These are phyloP conservation scores for Fusarium verticillioides DNA, from an alignment of 2,329 filamentous ascomycete genomes.

Conservation along the genomic window DNA sequence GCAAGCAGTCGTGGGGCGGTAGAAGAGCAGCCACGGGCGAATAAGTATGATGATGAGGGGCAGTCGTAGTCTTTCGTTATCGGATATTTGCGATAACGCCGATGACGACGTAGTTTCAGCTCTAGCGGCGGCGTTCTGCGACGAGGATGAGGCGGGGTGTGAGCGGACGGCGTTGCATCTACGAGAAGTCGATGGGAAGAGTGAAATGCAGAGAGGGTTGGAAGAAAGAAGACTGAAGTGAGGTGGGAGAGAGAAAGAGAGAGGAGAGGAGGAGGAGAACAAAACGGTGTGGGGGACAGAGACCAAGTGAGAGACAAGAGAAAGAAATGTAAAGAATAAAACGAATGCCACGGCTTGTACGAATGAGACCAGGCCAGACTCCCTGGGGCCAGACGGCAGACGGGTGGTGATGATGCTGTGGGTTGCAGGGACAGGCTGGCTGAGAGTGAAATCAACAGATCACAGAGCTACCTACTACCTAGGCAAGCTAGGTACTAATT, in stretches of 20 bases:
- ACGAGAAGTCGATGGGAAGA: background rate
- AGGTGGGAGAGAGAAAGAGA: background rate
- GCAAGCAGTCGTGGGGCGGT: constrained; percentile 15
- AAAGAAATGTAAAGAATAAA: constrained; percentile 34
- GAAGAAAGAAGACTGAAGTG: background rate
- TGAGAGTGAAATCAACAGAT: constrained; percentile 35
- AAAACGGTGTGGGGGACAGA: constrained; percentile 30
- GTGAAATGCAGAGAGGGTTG: background rate
- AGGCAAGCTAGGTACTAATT: constrained; percentile 16
- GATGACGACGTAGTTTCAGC: constrained; percentile 42
- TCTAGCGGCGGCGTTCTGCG: constrained; percentile 39
- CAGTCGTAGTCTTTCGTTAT: constrained; percentile 43
- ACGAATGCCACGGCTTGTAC: constrained; percentile 44
- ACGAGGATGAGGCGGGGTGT: constrained; percentile 25
- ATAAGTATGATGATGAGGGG: constrained; percentile 39
- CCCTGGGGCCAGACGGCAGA: constrained; percentile 22
- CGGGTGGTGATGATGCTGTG: constrained; percentile 42
- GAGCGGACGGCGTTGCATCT: background rate
- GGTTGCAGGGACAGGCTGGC: constrained; percentile 43
- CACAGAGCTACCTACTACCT: constrained; percentile 4
- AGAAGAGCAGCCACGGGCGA: constrained; percentile 15
- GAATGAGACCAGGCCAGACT: constrained; percentile 37
- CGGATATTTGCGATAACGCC: constrained; percentile 44
- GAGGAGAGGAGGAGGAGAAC: constrained; percentile 9
- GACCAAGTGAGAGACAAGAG: constrained; percentile 25